Evolutionary conservation across 2,329 filamentous ascomycete genomes (phyloP).

Genomic region (Penicillium sclerotiorum): DNA sequence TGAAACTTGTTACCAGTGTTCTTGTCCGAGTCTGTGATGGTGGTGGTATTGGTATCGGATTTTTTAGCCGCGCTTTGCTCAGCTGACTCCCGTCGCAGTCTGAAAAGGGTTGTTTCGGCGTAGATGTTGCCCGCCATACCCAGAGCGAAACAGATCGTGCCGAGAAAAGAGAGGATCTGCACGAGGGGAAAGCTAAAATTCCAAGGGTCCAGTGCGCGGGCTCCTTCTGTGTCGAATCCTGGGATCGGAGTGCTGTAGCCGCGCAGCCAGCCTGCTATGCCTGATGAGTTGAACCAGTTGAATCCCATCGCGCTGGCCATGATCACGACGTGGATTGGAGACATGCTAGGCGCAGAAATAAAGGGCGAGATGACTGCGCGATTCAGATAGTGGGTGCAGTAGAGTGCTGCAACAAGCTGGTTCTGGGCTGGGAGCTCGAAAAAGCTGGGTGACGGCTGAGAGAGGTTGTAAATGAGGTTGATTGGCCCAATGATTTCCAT

Average conservation of each 20-base stretch:
- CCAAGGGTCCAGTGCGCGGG: conserved; percentile 13
- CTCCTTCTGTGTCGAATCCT: conserved; percentile 19
- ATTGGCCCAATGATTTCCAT: conserved; percentile 85
- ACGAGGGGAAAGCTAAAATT: conserved; percentile 9
- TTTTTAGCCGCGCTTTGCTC: conserved; percentile 55
- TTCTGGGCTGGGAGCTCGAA: conserved; percentile 37
- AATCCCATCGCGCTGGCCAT: conserved; percentile 68
- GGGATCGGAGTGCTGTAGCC: conserved; percentile 67
- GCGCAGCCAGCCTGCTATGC: conserved; percentile 77
- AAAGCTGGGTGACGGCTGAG: conserved; percentile 61
- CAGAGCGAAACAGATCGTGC: conserved; percentile 73
- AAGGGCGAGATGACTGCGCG: conserved; percentile 82
- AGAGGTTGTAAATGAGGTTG: conserved; percentile 76
- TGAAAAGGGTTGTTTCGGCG: conserved; percentile 86
- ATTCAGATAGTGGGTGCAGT: conserved; percentile 86
- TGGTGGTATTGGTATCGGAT: conserved; percentile 39
- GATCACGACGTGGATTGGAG: conserved; percentile 75
- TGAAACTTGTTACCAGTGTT: conserved; percentile 57
- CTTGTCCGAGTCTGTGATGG: conserved; percentile 23
- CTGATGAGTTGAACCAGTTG: conserved; percentile 78
- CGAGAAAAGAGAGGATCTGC: conserved; percentile 55
- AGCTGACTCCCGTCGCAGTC: conserved; percentile 74
- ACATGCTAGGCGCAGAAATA: conserved; percentile 84
- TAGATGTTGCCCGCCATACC: conserved; percentile 81
- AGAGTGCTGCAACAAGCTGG: conserved; percentile 40